phyloP scores from a whole-genome alignment of 2,329 filamentous ascomycete genomes.

The Aspergillus tubingensis region DNA sequence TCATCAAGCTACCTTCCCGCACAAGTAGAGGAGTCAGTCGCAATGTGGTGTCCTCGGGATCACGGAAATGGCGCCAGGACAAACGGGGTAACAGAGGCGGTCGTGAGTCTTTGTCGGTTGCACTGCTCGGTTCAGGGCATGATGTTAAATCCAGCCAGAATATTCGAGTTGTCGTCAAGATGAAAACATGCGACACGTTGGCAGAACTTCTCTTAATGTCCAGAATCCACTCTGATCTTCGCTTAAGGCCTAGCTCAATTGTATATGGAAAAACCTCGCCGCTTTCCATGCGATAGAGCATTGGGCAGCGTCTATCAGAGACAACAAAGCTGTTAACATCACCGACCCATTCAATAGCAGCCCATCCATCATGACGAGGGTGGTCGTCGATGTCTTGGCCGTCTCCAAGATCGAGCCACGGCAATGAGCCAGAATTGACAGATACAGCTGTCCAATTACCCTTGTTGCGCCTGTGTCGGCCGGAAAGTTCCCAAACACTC shows the following conservation, averaged over 20 bases:
- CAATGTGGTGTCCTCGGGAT: constrained; percentile 55
- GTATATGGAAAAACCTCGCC: constrained; percentile 27
- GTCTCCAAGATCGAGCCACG: constrained; percentile 20
- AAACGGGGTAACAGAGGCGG: constrained; percentile 43
- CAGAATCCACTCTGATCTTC: constrained; percentile 55
- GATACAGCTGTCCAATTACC: constrained; percentile 31
- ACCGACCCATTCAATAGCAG: constrained; percentile 43
- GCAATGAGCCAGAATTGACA: constrained; percentile 35
- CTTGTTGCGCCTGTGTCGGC: constrained; percentile 32
- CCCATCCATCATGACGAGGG: constrained; percentile 47
- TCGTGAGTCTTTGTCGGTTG: constrained; percentile 19
- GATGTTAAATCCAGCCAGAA: constrained; percentile 46
- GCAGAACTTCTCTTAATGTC: constrained; percentile 51
- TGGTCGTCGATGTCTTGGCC: constrained; percentile 14
- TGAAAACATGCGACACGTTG: constrained; percentile 48
- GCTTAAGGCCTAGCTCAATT: constrained; percentile 40
- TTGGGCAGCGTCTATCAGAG: constrained; percentile 51
- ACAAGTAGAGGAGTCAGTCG: constrained; percentile 38
- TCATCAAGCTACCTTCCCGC: constrained; percentile 32
- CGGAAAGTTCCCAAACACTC: constrained; percentile 52
- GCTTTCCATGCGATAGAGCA: constrained; percentile 38
- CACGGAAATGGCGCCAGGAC: constrained; percentile 57
- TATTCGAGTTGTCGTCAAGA: constrained; percentile 57
- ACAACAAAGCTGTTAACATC: constrained; percentile 50
- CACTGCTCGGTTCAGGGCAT: constrained; percentile 26